phyloP scores from a whole-genome alignment of 306 rosid species.

The Biancaea sappan region DNA sequence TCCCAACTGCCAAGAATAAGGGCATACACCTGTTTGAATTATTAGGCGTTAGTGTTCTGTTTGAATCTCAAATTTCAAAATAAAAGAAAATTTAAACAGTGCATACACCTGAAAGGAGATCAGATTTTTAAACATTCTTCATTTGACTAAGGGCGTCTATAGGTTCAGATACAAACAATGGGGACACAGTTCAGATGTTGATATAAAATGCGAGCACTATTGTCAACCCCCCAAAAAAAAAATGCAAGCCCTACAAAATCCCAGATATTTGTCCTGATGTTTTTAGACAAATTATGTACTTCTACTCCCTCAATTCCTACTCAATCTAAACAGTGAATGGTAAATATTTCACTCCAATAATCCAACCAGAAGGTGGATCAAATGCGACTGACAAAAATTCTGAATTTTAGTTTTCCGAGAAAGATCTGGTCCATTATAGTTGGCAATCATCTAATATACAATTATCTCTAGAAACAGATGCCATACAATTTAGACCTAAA shows the following conservation, averaged over 20 bases:
- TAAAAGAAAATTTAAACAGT: not conserved
- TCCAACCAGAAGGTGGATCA: not conserved
- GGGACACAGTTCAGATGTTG: not conserved
- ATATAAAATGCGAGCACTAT: not conserved
- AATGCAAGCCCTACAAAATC: not conserved
- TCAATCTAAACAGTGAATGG: not conserved
- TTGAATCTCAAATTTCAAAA: not conserved
- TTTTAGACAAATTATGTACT: not conserved
- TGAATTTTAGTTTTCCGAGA: not conserved
- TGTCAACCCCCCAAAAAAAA: too few relatives aligned
- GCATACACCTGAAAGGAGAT: not conserved
- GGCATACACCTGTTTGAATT: too few relatives aligned
- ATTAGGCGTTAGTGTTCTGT: not conserved
- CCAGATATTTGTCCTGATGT: not conserved
- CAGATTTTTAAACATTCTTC: not conserved
- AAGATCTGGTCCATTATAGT: not conserved
- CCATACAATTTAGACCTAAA: not conserved
- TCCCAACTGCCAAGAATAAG: not conserved
- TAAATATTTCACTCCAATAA: not conserved
- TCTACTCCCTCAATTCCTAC: not conserved
- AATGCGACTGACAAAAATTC: not conserved
- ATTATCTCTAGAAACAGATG: not conserved
- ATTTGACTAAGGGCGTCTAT: not conserved
- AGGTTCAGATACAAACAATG: not conserved
- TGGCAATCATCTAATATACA: not conserved